These are phyloP conservation scores for Grosmannia serpens DNA, from an alignment of 2,329 filamentous ascomycete species.

Conservation along the genomic window DNA sequence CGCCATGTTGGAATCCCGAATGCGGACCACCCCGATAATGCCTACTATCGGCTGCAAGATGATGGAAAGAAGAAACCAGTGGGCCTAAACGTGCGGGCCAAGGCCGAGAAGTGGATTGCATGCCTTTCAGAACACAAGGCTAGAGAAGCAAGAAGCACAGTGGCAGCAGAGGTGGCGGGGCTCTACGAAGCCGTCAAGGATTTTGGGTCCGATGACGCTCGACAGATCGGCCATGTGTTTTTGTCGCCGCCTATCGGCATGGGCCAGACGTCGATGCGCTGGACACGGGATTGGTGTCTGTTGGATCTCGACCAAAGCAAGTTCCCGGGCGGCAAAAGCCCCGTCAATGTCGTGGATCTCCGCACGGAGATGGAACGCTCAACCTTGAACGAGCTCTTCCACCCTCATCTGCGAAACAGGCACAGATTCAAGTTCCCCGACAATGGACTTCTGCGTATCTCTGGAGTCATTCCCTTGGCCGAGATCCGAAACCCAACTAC, in stretches of 20 bases:
- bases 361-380: background rate
- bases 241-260: background rate
- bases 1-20: background rate
- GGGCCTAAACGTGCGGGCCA: background rate
- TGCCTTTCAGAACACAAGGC: background rate
- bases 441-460: background rate
- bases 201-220: background rate
- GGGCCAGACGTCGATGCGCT: background rate
- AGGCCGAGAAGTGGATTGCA: background rate
- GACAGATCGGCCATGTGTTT: background rate
- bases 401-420: background rate
- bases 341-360: background rate
- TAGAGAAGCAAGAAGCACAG: too few relatives aligned
- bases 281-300: background rate
- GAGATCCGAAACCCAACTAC: background rate
- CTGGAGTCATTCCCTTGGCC: background rate
- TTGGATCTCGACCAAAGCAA: background rate
- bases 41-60: background rate
- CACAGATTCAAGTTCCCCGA: background rate
- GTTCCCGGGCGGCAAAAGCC: background rate
- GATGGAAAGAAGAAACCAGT: background rate
- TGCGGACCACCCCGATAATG: background rate
- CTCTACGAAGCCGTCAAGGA: background rate
- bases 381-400: background rate
- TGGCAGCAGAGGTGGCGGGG: background rate